These are phyloP conservation scores for Chaetomium fimeti DNA, from an alignment of 495 filamentous ascomycete genomes.

Conservation along the genomic window DNA sequence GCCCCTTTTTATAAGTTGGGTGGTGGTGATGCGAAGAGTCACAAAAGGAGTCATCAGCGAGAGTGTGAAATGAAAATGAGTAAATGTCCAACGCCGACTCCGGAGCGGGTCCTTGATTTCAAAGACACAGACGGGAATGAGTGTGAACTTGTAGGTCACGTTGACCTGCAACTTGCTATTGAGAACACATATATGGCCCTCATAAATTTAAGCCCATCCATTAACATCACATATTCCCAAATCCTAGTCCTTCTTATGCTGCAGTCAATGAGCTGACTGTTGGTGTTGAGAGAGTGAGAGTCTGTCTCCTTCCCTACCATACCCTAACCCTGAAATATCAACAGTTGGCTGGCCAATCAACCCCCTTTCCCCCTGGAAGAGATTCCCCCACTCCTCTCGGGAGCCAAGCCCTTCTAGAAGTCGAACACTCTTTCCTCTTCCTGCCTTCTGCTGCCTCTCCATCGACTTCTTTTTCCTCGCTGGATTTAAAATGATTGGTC, in stretches of 20 bases:
- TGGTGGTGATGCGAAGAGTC: constrained; percentile 22
- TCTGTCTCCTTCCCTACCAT: neutral
- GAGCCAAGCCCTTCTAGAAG: constrained; percentile 17
- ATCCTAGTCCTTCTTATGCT: neutral
- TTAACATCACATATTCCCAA: neutral
- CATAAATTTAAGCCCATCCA: neutral
- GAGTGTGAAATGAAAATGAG: constrained; percentile 14
- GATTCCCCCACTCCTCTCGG: neutral
- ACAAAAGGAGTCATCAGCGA: constrained; percentile 22
- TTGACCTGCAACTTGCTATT: neutral
- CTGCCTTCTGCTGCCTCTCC: neutral
- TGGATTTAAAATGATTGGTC: constrained; percentile 2
- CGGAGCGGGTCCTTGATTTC: constrained; percentile 30
- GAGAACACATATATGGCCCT: neutral
- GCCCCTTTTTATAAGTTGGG: neutral
- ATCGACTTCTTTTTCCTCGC: too few relatives aligned
- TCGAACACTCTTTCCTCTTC: neutral
- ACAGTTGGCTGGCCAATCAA: neutral
- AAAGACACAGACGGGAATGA: too few relatives aligned
- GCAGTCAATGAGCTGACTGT: neutral
- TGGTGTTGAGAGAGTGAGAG: neutral
- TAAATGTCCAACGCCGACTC: constrained; percentile 22
- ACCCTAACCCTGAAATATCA: neutral
- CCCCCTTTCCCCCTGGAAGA: neutral
- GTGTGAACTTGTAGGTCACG: neutral